These are phyloP conservation scores for Cairneyella variabilis DNA, from an alignment of 495 filamentous ascomycete genomes.

Conservation along the genomic window DNA sequence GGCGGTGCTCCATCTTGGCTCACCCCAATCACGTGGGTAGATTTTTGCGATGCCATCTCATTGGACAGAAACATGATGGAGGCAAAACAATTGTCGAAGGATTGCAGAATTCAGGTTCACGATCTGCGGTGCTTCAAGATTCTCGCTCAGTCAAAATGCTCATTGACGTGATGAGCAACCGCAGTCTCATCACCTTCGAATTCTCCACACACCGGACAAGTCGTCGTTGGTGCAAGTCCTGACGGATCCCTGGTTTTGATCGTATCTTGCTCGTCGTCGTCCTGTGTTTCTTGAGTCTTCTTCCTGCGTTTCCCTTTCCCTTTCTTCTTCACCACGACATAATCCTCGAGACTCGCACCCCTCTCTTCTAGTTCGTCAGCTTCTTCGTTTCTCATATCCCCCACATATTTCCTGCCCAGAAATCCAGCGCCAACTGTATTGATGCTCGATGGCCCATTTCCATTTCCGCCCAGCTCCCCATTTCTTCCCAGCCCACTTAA, in stretches of 20 bases:
- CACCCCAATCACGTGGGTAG: too few species aligned
- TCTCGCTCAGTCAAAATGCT: too few species aligned
- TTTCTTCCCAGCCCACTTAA: conserved; percentile 21
- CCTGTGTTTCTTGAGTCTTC: conserved; percentile 11
- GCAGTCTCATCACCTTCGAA: conserved; percentile 59
- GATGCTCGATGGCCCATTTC: conserved; percentile 17
- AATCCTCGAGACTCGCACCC: conserved; percentile 37
- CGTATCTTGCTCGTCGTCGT: background rate
- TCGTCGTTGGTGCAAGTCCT: background rate
- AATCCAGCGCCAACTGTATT: conserved; percentile 25
- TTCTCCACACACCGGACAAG: conserved; percentile 54
- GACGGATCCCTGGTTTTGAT: background rate
- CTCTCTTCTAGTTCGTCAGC: conserved; percentile 3
- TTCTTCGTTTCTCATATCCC: conserved; percentile 10
- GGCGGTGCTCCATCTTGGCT: too few species aligned
- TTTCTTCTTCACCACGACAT: conserved; percentile 38
- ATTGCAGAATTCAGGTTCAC: too few species aligned
- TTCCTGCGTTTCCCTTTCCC: conserved; percentile 26
- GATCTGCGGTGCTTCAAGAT: too few species aligned
- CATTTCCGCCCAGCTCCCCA: conserved; percentile 20
- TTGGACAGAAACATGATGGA: too few species aligned
- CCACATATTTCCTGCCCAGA: conserved; percentile 2
- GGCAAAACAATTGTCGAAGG: too few species aligned
- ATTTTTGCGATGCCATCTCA: too few species aligned
- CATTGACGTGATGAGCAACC: conserved; percentile 54